Conservation (phyloP, 2,329 filamentous ascomycete genomes). For the Colletotrichum aenigma region DNA sequence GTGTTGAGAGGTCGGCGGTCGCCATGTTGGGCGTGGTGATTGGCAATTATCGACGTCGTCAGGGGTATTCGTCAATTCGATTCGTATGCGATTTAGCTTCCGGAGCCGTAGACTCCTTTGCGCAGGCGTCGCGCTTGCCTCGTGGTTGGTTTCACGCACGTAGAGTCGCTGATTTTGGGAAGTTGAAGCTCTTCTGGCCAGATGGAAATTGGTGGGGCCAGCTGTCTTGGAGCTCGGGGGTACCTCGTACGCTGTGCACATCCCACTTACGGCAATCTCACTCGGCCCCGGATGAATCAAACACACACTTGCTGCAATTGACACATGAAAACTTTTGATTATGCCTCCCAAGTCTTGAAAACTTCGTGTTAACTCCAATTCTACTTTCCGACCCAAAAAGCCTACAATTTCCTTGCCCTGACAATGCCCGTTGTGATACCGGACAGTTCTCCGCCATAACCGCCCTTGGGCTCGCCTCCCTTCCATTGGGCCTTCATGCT, state of each 20-base stretch:
- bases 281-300: neutral
- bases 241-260: neutral
- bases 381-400: conserved; percentile 10
- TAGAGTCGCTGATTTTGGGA: neutral
- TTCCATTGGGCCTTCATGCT: conserved; percentile 87
- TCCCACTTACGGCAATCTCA: neutral
- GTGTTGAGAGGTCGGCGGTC: conserved; percentile 49
- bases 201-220: conserved; percentile 8
- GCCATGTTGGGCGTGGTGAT: conserved; percentile 1
- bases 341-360: neutral
- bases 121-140: conserved; percentile 2
- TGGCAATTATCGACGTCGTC: neutral
- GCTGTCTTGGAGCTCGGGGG: neutral
- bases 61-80: neutral
- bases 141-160: neutral
- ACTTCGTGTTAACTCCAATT: conserved; percentile 8
- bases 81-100: neutral
- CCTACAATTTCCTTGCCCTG: conserved; percentile 88
- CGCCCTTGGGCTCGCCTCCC: conserved; percentile 80
- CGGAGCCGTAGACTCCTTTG: neutral
- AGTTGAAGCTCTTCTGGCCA: conserved; percentile 12
- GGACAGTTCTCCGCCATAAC: conserved; percentile 89
- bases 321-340: neutral
- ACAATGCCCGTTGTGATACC: conserved; percentile 95
- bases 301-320: neutral